Conservation (phyloP, 768 basidiomycete species). For the Fomitopsis serialis region DNA sequence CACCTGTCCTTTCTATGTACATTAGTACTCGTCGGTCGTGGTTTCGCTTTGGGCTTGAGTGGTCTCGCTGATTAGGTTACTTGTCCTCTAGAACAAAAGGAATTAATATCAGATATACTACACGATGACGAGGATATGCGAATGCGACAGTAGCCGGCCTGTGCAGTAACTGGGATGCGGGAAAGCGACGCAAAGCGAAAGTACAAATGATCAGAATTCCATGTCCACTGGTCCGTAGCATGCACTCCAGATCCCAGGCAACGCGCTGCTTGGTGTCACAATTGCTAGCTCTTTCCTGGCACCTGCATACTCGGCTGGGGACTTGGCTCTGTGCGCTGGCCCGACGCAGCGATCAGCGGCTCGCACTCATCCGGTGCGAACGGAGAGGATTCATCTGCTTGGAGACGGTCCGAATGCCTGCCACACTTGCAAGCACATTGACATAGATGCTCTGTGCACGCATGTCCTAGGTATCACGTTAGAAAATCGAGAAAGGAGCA, state of each 20-base stretch:
- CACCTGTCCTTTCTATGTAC: background rate
- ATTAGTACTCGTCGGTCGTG: background rate
- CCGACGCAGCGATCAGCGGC: background rate
- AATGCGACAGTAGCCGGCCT: too few relatives aligned
- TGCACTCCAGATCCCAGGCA: background rate
- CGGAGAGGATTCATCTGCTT: background rate
- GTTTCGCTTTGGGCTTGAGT: background rate
- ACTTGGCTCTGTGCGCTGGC: background rate
- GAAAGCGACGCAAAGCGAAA: too few relatives aligned
- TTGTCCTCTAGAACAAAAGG: background rate
- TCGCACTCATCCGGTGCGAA: background rate
- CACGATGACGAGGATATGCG: too few relatives aligned
- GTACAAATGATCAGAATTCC: background rate
- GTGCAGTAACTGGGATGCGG: too few relatives aligned
- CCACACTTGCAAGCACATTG: background rate
- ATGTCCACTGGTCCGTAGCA: background rate
- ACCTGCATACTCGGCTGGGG: background rate
- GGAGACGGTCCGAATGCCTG: background rate
- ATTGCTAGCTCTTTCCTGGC: too few relatives aligned
- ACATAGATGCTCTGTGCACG: background rate
- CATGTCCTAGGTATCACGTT: background rate
- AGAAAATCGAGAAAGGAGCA: background rate
- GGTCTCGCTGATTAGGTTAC: background rate
- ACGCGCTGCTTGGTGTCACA: background rate
- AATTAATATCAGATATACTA: too few relatives aligned